Evolutionary conservation across 352 stramenopile genomes (phyloP), one percentile per base, ranked within the genome.

Genomic region (Thraustochytrium striatum): DNA sequence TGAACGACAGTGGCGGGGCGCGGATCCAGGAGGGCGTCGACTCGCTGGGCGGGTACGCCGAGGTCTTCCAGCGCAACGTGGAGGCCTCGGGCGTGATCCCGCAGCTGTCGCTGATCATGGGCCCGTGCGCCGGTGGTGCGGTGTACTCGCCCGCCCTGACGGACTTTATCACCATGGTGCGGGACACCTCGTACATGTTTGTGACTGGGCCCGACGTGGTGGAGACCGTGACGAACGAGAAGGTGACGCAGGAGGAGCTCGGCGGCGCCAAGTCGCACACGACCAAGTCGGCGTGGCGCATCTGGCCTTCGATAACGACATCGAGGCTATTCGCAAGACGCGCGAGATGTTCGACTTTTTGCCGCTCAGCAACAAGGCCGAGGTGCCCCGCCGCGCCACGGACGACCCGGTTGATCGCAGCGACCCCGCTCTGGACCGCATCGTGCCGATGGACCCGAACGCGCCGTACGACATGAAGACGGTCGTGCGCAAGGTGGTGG

Each of bases 121-220:
- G 96, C 25, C 95, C 96, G 2, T 99, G 96, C 85, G 96, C 96
- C 36, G 94, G 93, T 78, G 87, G 88, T 21, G 88, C 87, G 19
- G 87, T 91, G 61, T 92, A 92, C 79, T 97, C 91, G 65, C 96
- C 96, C 7, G 96, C 95, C 57, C 98, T 99, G 89, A 99, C 96
- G 2, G 96, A 99, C 85, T 99, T 98, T 82, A 98, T 98, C 61
- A 98, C 98, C 85, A 99, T 99, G 96, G 90, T 98, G 82, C 90
- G 94, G 78, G 85, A 97, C 69, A 96, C 93, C 21, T 97, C 90
- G 33, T 98, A 98, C 88, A 99, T 98, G 95, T 99, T 99, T 85
- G 94, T 99, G 50, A 99, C 96, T 5, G 96, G 96, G 21, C 95
- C 95, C 0, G 93, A 98, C 61, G 95, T 99, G 2, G 95, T 99